A percentile compares a stretch with the other conserved stretches of the same genome.
Evolutionary conservation across 2,329 filamentous ascomycete genomes (phyloP).

Genomic region (Rhynchosporium graminicola): DNA sequence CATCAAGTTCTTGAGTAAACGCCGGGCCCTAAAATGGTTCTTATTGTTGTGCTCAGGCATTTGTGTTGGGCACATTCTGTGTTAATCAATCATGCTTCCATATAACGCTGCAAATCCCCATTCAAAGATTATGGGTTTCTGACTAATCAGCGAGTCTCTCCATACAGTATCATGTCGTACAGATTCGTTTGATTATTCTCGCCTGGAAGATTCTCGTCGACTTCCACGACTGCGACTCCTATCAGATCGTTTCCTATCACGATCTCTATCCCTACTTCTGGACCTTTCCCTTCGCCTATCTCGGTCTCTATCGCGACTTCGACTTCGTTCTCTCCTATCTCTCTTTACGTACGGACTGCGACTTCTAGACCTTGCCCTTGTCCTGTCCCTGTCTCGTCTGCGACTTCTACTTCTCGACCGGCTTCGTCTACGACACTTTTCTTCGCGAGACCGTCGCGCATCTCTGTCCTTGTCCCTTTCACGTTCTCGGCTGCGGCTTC

Average conservation of each 20-base stretch:
- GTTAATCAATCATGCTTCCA: too few relatives aligned
- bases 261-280: conserved; percentile 28
- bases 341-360: conserved; percentile 22
- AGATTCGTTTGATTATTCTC: background rate
- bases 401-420: conserved; percentile 31
- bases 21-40: too few relatives aligned
- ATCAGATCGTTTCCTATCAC: conserved; percentile 25
- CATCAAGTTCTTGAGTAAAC: too few relatives aligned
- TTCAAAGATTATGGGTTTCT: background rate
- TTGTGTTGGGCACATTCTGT: too few relatives aligned
- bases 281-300: conserved; percentile 28
- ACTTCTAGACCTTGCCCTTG: conserved; percentile 27
- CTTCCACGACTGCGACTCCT: conserved; percentile 16
- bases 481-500: conserved; percentile 34
- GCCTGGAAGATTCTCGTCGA: conserved; percentile 13
- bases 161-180: conserved; percentile 4
- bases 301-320: conserved; percentile 29
- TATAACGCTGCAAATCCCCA: too few relatives aligned
- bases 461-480: conserved; percentile 31
- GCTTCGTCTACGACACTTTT: conserved; percentile 24
- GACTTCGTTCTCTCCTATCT: conserved; percentile 31
- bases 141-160: background rate
- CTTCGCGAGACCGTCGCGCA: conserved; percentile 24
- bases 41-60: too few relatives aligned
- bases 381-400: conserved; percentile 27